These are phyloP conservation scores for Passalora sequoiae DNA, from an alignment of 2,329 filamentous ascomycete genomes.

Conservation along the genomic window DNA sequence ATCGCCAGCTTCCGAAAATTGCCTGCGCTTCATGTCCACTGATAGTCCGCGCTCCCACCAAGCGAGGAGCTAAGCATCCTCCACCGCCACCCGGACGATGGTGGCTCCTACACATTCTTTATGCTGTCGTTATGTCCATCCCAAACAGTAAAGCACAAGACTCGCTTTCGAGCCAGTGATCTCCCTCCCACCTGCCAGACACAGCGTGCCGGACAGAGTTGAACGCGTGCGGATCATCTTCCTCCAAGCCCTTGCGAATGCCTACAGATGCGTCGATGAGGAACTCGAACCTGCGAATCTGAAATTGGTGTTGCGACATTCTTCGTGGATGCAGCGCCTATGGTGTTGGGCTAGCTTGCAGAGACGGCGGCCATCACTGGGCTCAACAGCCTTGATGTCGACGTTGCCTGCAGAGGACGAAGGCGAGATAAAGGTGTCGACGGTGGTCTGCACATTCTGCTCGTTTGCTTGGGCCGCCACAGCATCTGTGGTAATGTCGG, in stretches of 20 bases:
- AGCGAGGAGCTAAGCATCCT: slow-evolving; percentile 17
- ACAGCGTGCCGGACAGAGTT: too few relatives aligned
- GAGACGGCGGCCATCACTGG: slow-evolving; percentile 4
- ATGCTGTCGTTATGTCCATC: background rate
- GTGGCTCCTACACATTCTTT: slow-evolving; percentile 13
- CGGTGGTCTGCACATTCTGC: slow-evolving; percentile 6
- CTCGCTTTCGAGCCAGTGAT: background rate
- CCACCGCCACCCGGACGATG: too few relatives aligned
- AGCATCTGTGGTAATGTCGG: slow-evolving; percentile 14
- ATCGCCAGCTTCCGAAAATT: too few relatives aligned
- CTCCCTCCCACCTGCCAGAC: background rate
- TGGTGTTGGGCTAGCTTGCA: slow-evolving; percentile 14
- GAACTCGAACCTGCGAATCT: background rate
- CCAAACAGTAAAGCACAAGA: slow-evolving; percentile 3
- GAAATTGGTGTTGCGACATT: background rate
- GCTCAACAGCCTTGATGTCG: background rate
- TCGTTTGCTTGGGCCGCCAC: slow-evolving; percentile 12
- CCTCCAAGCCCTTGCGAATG: background rate
- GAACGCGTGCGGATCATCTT: too few relatives aligned
- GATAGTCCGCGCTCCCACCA: background rate
- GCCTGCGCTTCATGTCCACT: too few relatives aligned
- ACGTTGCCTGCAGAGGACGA: slow-evolving; percentile 1
- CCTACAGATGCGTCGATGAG: slow-evolving; percentile 2
- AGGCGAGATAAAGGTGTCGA: slow-evolving; percentile 1
- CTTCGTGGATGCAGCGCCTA: slow-evolving; percentile 11